These are phyloP conservation scores for Musa itinerans DNA, from an alignment of 176 grass and related monocot genomes.

Conservation along the genomic window DNA sequence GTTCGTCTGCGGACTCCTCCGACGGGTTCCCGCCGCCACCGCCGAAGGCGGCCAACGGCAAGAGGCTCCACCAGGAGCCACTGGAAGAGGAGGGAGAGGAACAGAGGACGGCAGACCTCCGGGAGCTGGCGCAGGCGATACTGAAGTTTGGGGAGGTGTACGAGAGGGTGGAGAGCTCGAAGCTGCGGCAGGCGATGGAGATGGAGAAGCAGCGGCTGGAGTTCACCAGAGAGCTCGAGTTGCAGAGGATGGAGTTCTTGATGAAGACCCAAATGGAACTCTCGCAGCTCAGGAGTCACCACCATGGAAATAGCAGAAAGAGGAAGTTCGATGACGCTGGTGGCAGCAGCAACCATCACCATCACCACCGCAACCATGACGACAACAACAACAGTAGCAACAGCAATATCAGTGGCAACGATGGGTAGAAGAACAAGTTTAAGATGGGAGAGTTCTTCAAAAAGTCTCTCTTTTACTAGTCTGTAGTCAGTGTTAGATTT, in stretches of 20 bases:
- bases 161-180: constrained; percentile 59
- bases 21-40: constrained; percentile 61
- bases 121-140: constrained; percentile 50
- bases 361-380: neutral
- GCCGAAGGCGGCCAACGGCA: constrained; percentile 37
- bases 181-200: constrained; percentile 59
- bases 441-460: no score
- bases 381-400: neutral
- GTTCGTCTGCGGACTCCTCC: constrained; percentile 47
- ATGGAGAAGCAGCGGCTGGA: constrained; percentile 71
- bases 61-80: constrained; percentile 28
- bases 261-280: constrained; percentile 86
- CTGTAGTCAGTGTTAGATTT: neutral
- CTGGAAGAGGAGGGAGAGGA: constrained; percentile 3
- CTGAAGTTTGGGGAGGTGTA: constrained; percentile 70
- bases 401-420: constrained; percentile 7
- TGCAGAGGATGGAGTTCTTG: constrained; percentile 77
- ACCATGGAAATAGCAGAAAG: constrained; percentile 30
- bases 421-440: neutral
- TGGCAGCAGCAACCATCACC: constrained; percentile 34
- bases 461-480: neutral
- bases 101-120: constrained; percentile 19
- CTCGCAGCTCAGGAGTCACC: constrained; percentile 36
- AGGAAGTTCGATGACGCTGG: constrained; percentile 26
- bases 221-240: constrained; percentile 64